Evolutionary conservation across 1,284 basidiomycete genomes (phyloP).

Genomic region (Tetrapyrgos nigripes): DNA sequence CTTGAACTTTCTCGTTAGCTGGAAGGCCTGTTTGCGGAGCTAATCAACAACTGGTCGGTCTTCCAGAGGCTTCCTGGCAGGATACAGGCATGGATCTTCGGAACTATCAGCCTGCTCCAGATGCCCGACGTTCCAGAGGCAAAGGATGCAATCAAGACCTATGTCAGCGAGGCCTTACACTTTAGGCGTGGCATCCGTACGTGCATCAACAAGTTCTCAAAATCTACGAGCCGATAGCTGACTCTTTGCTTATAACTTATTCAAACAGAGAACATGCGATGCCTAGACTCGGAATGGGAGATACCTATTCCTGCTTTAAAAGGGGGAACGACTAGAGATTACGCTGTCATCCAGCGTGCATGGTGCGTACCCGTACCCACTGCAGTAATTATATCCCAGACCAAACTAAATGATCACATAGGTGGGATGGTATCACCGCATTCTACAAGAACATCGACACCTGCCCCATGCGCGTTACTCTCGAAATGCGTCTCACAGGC

Average conservation of each 20-base stretch:
- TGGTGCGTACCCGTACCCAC: background rate
- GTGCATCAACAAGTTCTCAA: background rate
- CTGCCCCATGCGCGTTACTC: constrained; percentile 16
- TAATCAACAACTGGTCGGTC: constrained; percentile 4
- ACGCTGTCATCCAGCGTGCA: constrained; percentile 16
- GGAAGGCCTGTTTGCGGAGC: constrained; percentile 2
- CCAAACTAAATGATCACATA: background rate
- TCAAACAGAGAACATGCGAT: constrained; percentile 15
- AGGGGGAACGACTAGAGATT: constrained; percentile 12
- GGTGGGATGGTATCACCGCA: constrained; percentile 18
- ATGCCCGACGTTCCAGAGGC: background rate
- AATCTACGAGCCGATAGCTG: background rate
- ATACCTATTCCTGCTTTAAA: constrained; percentile 16
- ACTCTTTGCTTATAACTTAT: too few relatives aligned
- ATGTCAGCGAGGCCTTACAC: constrained; percentile 12
- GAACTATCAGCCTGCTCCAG: constrained; percentile 3
- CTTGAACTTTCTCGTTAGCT: too few relatives aligned
- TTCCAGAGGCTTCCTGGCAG: constrained; percentile 1
- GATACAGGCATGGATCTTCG: background rate
- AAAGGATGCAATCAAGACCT: constrained; percentile 6
- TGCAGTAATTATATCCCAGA: too few relatives aligned
- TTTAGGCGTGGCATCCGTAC: constrained; percentile 18
- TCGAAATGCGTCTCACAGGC: constrained; percentile 20
- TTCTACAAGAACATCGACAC: constrained; percentile 9
- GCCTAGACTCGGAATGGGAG: constrained; percentile 16